These are phyloP conservation scores for Phytophthora litchii DNA, from an alignment of 352 stramenopile species.

Conservation along the genomic window DNA sequence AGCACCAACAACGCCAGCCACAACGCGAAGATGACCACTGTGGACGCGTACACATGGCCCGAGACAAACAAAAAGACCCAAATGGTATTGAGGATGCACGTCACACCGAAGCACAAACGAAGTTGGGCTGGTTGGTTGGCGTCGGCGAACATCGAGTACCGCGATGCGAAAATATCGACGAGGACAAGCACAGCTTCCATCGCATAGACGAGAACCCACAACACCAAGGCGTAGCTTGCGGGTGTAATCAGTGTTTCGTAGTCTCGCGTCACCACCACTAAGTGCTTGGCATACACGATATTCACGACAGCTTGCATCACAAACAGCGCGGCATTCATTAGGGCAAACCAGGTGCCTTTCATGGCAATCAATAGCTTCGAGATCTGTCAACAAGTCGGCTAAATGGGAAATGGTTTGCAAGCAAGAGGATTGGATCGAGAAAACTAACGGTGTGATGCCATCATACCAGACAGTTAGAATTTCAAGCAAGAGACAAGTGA, in stretches of 20 bases:
- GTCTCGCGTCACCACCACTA: conserved; percentile 52
- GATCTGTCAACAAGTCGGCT: conserved; percentile 8
- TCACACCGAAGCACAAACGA: conserved; percentile 64
- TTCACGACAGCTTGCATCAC: conserved; percentile 68
- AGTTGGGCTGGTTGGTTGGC: conserved; percentile 68
- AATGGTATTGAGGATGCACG: conserved; percentile 68
- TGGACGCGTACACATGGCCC: conserved; percentile 59
- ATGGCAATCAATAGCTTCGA: conserved; percentile 26
- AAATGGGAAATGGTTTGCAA: conserved; percentile 25
- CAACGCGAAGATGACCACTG: conserved; percentile 66
- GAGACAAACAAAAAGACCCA: conserved; percentile 71
- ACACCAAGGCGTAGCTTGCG: conserved; percentile 57
- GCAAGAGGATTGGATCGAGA: neutral
- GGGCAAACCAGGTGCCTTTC: conserved; percentile 55
- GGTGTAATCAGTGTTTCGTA: conserved; percentile 81
- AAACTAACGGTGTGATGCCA: conserved; percentile 13
- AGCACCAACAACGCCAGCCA: conserved; percentile 78
- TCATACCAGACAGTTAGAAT: conserved; percentile 26
- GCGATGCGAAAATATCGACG: conserved; percentile 68
- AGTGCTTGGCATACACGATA: conserved; percentile 63
- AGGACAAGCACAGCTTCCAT: conserved; percentile 66
- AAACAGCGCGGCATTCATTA: conserved; percentile 68
- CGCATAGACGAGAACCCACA: conserved; percentile 78
- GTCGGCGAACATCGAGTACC: conserved; percentile 75
- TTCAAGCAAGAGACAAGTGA: no score